Base-by-base conservation (phyloP, 768 basidiomycete species). In the Boletus huronensis region DNA sequence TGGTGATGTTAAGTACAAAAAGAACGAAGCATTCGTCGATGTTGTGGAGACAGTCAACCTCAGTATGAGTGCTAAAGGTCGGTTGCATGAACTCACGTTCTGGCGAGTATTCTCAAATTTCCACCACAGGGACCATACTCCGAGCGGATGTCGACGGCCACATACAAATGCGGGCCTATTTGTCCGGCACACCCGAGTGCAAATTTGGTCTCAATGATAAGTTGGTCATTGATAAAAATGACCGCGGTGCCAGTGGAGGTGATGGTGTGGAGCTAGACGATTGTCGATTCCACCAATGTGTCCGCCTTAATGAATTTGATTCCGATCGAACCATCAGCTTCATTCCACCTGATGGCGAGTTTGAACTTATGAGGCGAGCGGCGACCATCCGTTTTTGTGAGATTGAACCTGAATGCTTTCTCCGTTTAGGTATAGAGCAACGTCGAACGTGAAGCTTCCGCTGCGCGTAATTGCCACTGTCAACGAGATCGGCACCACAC, bases 1-100 rank as follows among this genome's bases (percentile, higher is more conserved):
- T 53, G 87, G 84, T 16, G 97, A 98, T 66, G 95, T 98, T 65
- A 96, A 95, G 71, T 98, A 99, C 73, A 90, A 97, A 78, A 99
- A 98, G 81, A 99, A 99, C 61, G 97, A 99, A 67, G 97, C 97
- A 0, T 99, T 98, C 62, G 96, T 99, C n/a, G 97, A 99, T 67
- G 97, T 99, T 9, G 90, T 99, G 41, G 97, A 99, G 75, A 91
- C 82, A 2, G 91, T 99, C 57, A 98, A 99, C 66, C 70, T 98
- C 51, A 87, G 92, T 63, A 97, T 98, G 95, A 96, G 93, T 69
- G 90, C 94, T 2, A 98, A 96, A 76, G 95, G 94, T 60, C 14
- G 43, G 48, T 36, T 19, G 13, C 44, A 41, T 19, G 1, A 21
- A 29, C 17, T 23, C 16, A n/a, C 21, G 10, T 36, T 25, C 31